A percentile compares a stretch with the other conserved stretches of the same genome.
phyloP scores from a whole-genome alignment of 176 grass and related monocot genomes.

The Olyra latifolia region DNA sequence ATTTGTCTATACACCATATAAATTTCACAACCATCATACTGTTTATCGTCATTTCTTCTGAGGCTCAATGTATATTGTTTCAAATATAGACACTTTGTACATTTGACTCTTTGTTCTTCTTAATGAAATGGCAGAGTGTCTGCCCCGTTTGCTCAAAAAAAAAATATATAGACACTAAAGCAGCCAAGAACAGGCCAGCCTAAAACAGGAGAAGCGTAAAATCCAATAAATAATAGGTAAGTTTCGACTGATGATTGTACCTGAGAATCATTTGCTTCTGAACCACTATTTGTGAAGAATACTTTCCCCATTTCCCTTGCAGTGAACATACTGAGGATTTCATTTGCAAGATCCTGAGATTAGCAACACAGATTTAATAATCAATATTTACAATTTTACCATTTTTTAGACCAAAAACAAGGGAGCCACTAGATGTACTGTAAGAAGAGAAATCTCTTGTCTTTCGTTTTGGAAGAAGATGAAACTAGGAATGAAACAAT shows the following conservation, averaged over 20 bases:
- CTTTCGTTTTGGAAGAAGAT: neutral
- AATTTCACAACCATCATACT: neutral
- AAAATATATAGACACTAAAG: constrained; percentile 1
- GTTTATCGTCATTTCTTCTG: neutral
- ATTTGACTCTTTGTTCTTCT: no score
- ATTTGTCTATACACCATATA: neutral
- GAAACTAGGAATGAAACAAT: neutral
- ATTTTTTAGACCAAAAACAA: neutral
- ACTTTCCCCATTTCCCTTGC: constrained; percentile 92
- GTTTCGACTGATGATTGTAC: constrained; percentile 14
- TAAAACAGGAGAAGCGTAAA: neutral
- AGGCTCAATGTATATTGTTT: neutral
- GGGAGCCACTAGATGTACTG: neutral
- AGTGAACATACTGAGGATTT: constrained; percentile 73
- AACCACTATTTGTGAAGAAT: constrained; percentile 96
- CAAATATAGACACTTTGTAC: no score
- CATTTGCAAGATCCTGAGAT: constrained; percentile 88
- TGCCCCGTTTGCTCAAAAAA: no score
- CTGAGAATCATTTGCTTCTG: constrained; percentile 99
- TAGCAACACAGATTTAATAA: neutral
- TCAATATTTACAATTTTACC: neutral
- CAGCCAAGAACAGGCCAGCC: neutral
- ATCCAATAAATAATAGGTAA: neutral
- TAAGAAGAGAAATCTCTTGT: neutral
- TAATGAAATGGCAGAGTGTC: no score